A percentile compares a stretch with the other conserved stretches of the same genome.
phyloP scores from a whole-genome alignment of 2,329 filamentous ascomycete genomes.

The Colletotrichum agaves region DNA sequence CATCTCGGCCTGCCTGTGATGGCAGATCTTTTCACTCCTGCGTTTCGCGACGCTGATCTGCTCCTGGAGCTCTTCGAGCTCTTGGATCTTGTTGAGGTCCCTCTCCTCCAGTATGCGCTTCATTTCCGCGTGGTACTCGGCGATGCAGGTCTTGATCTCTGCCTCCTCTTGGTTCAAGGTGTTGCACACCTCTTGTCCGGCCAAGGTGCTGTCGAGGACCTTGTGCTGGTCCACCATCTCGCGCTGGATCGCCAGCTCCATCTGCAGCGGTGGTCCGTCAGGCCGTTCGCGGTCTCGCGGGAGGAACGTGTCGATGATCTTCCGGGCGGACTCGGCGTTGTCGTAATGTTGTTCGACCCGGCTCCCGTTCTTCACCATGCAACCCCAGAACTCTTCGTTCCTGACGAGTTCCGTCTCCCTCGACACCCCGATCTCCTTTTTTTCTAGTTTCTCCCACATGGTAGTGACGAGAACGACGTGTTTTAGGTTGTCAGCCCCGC shows the following conservation, averaged over 20 bases:
- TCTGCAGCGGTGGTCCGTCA: not conserved
- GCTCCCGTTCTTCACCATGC: conserved; percentile 20
- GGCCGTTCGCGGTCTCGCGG: conserved; percentile 1
- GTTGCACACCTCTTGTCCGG: conserved; percentile 14
- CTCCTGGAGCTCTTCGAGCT: conserved; percentile 5
- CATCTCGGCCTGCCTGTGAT: conserved; percentile 4
- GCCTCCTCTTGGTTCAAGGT: not conserved
- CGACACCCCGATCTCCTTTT: conserved; percentile 31
- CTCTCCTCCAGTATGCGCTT: not conserved
- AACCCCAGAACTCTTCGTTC: conserved; percentile 32
- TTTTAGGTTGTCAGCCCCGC: conserved; percentile 47
- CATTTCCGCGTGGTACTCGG: not conserved
- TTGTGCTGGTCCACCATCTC: conserved; percentile 14
- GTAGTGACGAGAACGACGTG: conserved; percentile 51
- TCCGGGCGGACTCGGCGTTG: conserved; percentile 5
- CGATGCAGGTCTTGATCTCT: not conserved
- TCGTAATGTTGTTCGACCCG: not conserved
- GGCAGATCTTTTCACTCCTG: not conserved
- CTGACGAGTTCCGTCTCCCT: conserved; percentile 24
- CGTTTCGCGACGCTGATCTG: not conserved
- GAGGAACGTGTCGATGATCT: conserved; percentile 7
- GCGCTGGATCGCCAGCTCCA: conserved; percentile 12
- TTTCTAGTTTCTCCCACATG: conserved; percentile 44
- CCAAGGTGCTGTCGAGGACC: conserved; percentile 8
- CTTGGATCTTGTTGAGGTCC: conserved; percentile 1